Conservation (phyloP, 176 grass and related monocot species). For the Alopecurus myosuroides region DNA sequence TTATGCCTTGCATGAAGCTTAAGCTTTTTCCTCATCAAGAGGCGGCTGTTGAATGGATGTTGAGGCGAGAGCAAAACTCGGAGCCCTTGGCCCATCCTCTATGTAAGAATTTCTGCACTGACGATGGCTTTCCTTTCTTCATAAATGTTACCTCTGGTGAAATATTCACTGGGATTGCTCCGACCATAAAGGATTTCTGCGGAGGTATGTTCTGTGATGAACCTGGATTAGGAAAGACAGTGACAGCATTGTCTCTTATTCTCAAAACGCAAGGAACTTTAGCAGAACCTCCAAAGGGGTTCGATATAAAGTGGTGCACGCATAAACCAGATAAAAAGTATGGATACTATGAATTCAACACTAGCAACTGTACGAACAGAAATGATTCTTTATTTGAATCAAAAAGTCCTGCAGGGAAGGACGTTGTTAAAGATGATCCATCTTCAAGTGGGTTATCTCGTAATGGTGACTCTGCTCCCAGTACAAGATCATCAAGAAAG, state of each 20-base stretch:
- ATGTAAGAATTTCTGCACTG: constrained; percentile 67
- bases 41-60: constrained; percentile 90
- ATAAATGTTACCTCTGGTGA: constrained; percentile 80
- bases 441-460: constrained; percentile 15
- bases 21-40: constrained; percentile 97
- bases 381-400: constrained; percentile 25
- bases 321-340: constrained; percentile 71
- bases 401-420: constrained; percentile 32
- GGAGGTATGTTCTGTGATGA: constrained; percentile 99
- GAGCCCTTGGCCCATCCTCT: constrained; percentile 58
- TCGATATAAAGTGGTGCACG: constrained; percentile 73
- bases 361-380: constrained; percentile 26
- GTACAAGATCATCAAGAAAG: constrained; percentile 48
- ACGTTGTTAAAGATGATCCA: constrained; percentile 17
- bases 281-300: constrained; percentile 64
- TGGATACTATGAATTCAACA: constrained; percentile 82
- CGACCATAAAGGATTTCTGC: constrained; percentile 63
- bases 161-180: constrained; percentile 47
- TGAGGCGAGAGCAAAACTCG: constrained; percentile 51
- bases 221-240: constrained; percentile 95
- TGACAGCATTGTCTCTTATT: constrained; percentile 93
- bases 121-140: constrained; percentile 75
- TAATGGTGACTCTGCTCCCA: constrained; percentile 25
- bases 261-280: constrained; percentile 88
- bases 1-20: constrained; percentile 95